These are phyloP conservation scores for Phytophthora boehmeriae DNA, from an alignment of 352 stramenopile species.

Conservation along the genomic window DNA sequence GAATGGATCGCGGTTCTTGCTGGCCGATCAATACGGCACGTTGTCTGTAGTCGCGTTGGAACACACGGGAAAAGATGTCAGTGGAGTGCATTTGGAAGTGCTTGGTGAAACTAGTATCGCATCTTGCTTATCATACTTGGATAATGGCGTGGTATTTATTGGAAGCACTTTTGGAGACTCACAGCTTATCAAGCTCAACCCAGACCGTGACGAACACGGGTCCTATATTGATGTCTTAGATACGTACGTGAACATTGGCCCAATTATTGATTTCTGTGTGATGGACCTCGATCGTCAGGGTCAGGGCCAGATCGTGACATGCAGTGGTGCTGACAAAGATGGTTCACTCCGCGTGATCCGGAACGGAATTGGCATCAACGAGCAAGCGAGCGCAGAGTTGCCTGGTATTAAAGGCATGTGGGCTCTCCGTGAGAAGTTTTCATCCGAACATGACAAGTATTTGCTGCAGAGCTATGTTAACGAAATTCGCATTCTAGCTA, in stretches of 20 bases:
- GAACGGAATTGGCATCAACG: conserved; percentile 99
- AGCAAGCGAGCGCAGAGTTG: conserved; percentile 94
- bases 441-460: conserved; percentile 92
- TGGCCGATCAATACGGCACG: conserved; percentile 90
- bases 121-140: conserved; percentile 93
- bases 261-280: conserved; percentile 99
- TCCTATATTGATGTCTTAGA: conserved; percentile 95
- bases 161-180: conserved; percentile 95
- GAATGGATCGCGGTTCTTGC: conserved; percentile 88
- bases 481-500: conserved; percentile 96
- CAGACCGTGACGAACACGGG: conserved; percentile 72
- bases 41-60: conserved; percentile 91
- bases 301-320: conserved; percentile 97
- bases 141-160: conserved; percentile 96
- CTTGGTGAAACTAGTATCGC: conserved; percentile 93
- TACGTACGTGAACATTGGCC: conserved; percentile 97
- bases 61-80: conserved; percentile 73
- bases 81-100: conserved; percentile 90
- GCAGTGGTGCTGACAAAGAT: conserved; percentile 95
- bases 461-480: conserved; percentile 96
- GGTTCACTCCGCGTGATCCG: conserved; percentile 97
- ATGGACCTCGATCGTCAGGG: conserved; percentile 94
- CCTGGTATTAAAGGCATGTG: conserved; percentile 98
- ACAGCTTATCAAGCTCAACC: conserved; percentile 94
- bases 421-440: conserved; percentile 89